Evolutionary conservation across 2,329 filamentous ascomycete species (phyloP), one percentile per base, ranked within the genome.

Genomic region (Trichoderma polysporum): DNA sequence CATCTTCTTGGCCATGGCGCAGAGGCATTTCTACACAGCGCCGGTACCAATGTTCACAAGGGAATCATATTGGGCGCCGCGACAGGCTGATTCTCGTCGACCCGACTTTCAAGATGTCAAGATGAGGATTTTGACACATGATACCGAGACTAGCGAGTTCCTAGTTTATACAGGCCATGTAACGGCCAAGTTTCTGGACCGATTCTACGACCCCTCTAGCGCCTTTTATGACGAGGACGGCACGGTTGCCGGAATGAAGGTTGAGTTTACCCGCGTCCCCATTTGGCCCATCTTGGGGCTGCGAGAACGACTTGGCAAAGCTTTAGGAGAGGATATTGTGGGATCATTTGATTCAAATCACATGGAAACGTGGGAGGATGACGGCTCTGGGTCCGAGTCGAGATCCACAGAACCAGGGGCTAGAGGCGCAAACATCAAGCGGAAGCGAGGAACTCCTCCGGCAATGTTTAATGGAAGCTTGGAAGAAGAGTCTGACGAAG

Each of bases 221-320:
- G 77, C 78, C 2, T 80, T 80, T 1, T 53, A 60, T 13, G 69
- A 73, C 2, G 71, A 76, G 2, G 71, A 69, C 2, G 71, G 72
- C 4, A 71, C 73, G 15, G 56, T 76, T 3, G 67, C 73, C 13
- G 79, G 80, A 2, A 75, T 88, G 68, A 76, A 76, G 39, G 82
- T 88, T 22, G 77, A 82, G 37, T 82, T 83, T 72, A 77, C 78
- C 2, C 79, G 79, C 8, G 83, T 88, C 2, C 82, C 83, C 0
- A 78, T 84, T 29, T 87, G 84, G 84, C 86, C 86, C 0, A 79
- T 86, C 6, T 72, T 85, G 0, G 85, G 85, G 4, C 78, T 88
- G 7, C 82, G 83, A 67, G 85, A 87, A 73, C 81, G 86, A 6
- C 77, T 88, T 0, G 84, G 83, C 45, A 80, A 81, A 69, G 85